A percentile compares a stretch with the other conserved stretches of the same genome.
phyloP scores from a whole-genome alignment of 768 basidiomycete species.

The Porphyrellus cyaneotinctus region DNA sequence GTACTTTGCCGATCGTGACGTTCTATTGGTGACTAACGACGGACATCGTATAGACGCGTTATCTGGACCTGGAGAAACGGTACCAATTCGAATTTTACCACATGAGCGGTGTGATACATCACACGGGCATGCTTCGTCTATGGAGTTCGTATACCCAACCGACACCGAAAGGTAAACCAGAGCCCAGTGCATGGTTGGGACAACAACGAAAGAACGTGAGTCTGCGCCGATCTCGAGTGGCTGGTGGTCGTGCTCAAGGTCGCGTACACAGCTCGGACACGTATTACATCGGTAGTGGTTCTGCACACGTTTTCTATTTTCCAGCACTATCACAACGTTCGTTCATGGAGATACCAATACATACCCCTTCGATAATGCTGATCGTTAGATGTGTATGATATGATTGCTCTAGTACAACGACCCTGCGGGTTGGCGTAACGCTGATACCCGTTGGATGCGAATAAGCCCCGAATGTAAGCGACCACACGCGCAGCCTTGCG shows the following conservation, averaged over 20 bases:
- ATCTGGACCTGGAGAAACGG: slow-evolving; percentile 51
- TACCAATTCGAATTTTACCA: slow-evolving; percentile 77
- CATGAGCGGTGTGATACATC: slow-evolving; percentile 74
- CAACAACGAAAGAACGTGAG: slow-evolving; percentile 54
- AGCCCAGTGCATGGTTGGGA: slow-evolving; percentile 67
- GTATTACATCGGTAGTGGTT: slow-evolving; percentile 23
- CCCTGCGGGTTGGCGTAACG: too few species aligned
- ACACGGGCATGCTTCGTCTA: slow-evolving; percentile 58
- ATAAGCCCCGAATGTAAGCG: too few species aligned
- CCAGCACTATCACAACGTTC: neutral
- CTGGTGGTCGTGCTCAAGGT: neutral
- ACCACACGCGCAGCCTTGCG: too few species aligned
- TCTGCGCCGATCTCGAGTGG: neutral
- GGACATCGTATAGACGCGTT: slow-evolving; percentile 38
- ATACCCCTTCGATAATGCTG: slow-evolving; percentile 9
- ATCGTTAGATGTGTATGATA: slow-evolving; percentile 7
- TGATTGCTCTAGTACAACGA: neutral
- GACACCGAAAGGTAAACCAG: slow-evolving; percentile 40
- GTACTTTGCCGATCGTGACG: neutral
- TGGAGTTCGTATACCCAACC: slow-evolving; percentile 57
- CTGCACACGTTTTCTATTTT: neutral
- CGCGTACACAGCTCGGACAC: slow-evolving; percentile 24
- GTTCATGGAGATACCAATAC: slow-evolving; percentile 13
- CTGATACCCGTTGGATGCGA: too few species aligned
- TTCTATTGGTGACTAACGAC: neutral